A percentile compares a stretch with the other conserved stretches of the same genome.
Conservation (phyloP, 352 stramenopile species). For the Globisporangium mamillatum region DNA sequence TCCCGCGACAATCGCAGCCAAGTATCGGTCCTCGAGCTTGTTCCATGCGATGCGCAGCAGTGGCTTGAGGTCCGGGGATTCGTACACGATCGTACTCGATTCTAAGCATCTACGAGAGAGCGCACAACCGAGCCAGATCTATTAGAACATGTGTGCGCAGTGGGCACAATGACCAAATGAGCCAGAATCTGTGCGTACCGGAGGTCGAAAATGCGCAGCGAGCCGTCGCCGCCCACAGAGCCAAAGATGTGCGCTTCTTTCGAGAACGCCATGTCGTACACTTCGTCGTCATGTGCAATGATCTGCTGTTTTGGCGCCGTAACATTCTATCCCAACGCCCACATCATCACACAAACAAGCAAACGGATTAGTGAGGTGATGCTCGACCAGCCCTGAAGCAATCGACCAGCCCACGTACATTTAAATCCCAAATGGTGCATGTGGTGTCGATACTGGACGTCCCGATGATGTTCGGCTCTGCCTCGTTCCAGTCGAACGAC, state of each 20-base stretch:
- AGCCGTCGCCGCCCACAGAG: conserved; percentile 95
- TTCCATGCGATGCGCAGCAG: conserved; percentile 96
- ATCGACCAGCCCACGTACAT: conserved; percentile 43
- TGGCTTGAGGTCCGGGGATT: conserved; percentile 84
- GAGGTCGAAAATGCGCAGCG: conserved; percentile 97
- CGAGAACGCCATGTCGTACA: conserved; percentile 98
- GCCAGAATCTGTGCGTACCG: conserved; percentile 42
- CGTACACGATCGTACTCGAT: conserved; percentile 97
- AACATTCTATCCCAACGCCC: conserved; percentile 34
- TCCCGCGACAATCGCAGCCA: conserved; percentile 94
- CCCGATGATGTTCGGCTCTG: conserved; percentile 94
- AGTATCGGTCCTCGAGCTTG: conserved; percentile 96
- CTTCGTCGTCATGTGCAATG: conserved; percentile 98
- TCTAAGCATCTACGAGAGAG: conserved; percentile 54
- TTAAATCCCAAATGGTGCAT: conserved; percentile 99
- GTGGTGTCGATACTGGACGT: conserved; percentile 97
- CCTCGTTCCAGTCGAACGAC: conserved; percentile 98
- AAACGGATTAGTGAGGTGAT: no score
- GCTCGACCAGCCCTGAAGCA: no score
- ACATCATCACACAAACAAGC: background rate
- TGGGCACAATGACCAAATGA: background rate
- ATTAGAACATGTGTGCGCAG: background rate
- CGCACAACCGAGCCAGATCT: background rate
- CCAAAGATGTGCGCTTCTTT: conserved; percentile 94
- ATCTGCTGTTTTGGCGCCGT: conserved; percentile 91